Conservation (phyloP, 2,329 filamentous ascomycete genomes). For the Ilyonectria robusta region DNA sequence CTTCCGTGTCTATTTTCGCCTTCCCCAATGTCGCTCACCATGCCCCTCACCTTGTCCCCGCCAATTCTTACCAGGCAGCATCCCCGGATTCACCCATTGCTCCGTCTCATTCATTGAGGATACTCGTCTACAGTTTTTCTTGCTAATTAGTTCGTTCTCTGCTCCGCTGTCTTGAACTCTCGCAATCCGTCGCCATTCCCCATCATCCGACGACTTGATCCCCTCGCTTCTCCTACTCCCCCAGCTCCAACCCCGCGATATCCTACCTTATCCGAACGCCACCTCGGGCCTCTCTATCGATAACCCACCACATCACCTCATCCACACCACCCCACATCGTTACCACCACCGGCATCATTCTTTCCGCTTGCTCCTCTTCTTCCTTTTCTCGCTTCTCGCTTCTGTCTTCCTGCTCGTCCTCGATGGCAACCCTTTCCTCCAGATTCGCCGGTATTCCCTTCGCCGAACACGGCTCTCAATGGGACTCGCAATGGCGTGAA, state of each 20-base stretch:
- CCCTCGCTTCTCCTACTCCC: background rate
- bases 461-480: constrained; percentile 55
- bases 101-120: background rate
- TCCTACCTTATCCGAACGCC: background rate
- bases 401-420: constrained; percentile 13
- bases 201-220: constrained; percentile 25
- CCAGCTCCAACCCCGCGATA: constrained; percentile 3
- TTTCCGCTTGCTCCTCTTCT: background rate
- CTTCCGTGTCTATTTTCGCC: background rate
- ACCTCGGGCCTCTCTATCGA: background rate
- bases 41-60: constrained; percentile 4
- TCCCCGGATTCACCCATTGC: constrained; percentile 2
- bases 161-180: background rate
- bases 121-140: background rate
- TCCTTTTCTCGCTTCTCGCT: background rate
- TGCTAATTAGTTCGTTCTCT: background rate
- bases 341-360: background rate
- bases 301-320: constrained; percentile 4
- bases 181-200: constrained; percentile 15
- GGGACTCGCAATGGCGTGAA: constrained; percentile 65
- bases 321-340: constrained; percentile 2
- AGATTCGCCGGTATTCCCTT: constrained; percentile 53
- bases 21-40: background rate
- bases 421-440: constrained; percentile 46
- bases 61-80: background rate